These are phyloP conservation scores for Venturia nashicola DNA, from an alignment of 2,329 filamentous ascomycete species.

Conservation along the genomic window DNA sequence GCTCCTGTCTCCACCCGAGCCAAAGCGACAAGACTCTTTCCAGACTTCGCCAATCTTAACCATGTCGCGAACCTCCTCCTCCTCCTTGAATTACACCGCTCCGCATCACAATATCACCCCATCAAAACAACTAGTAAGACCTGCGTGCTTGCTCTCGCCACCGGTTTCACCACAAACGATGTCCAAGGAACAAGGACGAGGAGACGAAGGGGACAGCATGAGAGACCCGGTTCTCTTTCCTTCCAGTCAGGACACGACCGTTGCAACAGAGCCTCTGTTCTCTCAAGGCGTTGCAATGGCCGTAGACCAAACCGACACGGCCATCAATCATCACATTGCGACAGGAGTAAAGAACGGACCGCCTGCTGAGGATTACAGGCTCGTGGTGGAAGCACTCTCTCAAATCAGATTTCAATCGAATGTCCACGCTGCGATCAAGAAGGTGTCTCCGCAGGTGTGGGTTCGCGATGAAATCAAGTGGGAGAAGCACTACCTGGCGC, in stretches of 20 bases:
- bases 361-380: slow-evolving; percentile 5
- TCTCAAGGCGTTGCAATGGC: not conserved
- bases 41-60: slow-evolving; percentile 19
- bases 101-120: slow-evolving; percentile 15
- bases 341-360: not conserved
- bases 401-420: not conserved
- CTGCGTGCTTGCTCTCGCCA: slow-evolving; percentile 19
- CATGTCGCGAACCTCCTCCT: slow-evolving; percentile 16
- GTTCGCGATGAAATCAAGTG: not conserved
- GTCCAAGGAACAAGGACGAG: slow-evolving; percentile 24
- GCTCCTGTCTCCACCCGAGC: slow-evolving; percentile 28
- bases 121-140: slow-evolving; percentile 10
- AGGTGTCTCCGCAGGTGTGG: not conserved
- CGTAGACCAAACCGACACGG: not conserved
- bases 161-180: slow-evolving; percentile 27
- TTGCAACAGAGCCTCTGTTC: slow-evolving; percentile 6
- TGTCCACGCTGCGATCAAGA: slow-evolving; percentile 1
- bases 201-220: slow-evolving; percentile 15
- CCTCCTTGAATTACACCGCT: slow-evolving; percentile 18
- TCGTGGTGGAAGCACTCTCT: not conserved
- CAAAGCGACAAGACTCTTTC: slow-evolving; percentile 26
- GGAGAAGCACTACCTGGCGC: not conserved
- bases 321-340: slow-evolving; percentile 9
- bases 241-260: not conserved
- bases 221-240: slow-evolving; percentile 9